Evolutionary conservation across 2,329 filamentous ascomycete genomes (phyloP).

Genomic region (Exophiala calicioides): DNA sequence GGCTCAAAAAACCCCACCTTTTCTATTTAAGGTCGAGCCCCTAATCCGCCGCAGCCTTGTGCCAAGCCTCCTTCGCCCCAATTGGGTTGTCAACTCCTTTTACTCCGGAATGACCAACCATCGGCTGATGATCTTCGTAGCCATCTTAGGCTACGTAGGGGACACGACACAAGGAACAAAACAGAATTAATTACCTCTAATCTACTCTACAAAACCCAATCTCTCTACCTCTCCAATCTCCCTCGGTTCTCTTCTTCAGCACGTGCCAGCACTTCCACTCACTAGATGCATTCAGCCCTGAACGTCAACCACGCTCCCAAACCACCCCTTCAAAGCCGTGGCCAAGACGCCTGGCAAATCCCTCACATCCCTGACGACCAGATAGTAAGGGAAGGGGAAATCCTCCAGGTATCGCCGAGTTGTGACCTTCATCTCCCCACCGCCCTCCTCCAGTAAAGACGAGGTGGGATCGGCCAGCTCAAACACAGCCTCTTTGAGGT

Average conservation of each 20-base stretch:
- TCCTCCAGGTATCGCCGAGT: conserved; percentile 91
- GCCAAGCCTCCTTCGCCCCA: too few species aligned
- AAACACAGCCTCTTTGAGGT: conserved; percentile 85
- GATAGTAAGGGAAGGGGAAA: conserved; percentile 96
- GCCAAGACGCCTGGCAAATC: conserved; percentile 88
- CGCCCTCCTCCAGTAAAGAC: conserved; percentile 51
- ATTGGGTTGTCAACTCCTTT: too few species aligned
- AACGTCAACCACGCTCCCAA: conserved; percentile 65
- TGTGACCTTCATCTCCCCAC: conserved; percentile 67
- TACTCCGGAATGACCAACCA: too few species aligned
- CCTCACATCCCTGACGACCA: conserved; percentile 88
- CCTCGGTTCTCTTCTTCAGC: neutral
- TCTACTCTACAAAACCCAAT: neutral
- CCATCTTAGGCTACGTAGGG: too few species aligned
- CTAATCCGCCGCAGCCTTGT: too few species aligned
- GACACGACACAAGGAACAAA: too few species aligned
- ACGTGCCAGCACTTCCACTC: neutral
- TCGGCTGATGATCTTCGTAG: too few species aligned
- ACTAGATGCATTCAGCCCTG: conserved; percentile 6
- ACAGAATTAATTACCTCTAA: too few species aligned
- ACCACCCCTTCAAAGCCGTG: conserved; percentile 91
- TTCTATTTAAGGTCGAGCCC: too few species aligned
- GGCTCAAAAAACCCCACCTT: too few species aligned
- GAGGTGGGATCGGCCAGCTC: conserved; percentile 57
- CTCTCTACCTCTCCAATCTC: neutral